Percentiles rank a stretch among this genome's conserved stretches.
Conservation (phyloP, 139 green algal genomes). For the Tetraselmis chui region DNA sequence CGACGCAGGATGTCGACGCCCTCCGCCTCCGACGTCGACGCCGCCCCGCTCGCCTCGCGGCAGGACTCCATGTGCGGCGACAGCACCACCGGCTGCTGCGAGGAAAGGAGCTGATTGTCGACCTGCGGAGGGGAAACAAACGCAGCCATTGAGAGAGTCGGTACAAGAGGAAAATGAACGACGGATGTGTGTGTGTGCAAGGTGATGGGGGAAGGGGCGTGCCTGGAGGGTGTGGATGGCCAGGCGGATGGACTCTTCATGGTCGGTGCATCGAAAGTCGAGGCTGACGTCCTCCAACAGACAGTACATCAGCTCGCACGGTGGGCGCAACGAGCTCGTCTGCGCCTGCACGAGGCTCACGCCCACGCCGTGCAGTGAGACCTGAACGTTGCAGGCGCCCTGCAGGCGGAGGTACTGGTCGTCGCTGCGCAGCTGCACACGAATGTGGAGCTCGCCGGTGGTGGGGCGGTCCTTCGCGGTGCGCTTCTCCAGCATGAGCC, state of each 20-base stretch:
- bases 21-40: neutral
- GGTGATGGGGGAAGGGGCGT: neutral
- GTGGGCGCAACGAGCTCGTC: neutral
- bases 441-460: conserved; percentile 27
- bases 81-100: conserved; percentile 48
- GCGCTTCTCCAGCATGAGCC: conserved; percentile 23
- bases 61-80: neutral
- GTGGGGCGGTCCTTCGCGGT: neutral
- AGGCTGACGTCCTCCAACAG: conserved; percentile 28
- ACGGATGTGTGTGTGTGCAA: neutral
- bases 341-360: conserved; percentile 29
- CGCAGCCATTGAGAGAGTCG: too few species aligned
- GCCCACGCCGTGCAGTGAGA: conserved; percentile 33
- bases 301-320: conserved; percentile 27
- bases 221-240: conserved; percentile 11
- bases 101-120: conserved; percentile 61
- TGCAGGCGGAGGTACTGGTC: conserved; percentile 8
- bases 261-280: conserved; percentile 15
- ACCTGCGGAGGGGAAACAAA: too few species aligned
- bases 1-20: neutral
- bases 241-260: conserved; percentile 24
- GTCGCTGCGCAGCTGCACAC: conserved; percentile 27
- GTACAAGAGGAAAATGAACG: too few species aligned
- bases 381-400: neutral
- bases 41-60: neutral